Base-by-base conservation (phyloP, 2,329 filamentous ascomycete genomes). In the Cercospora zeae-maydis region DNA sequence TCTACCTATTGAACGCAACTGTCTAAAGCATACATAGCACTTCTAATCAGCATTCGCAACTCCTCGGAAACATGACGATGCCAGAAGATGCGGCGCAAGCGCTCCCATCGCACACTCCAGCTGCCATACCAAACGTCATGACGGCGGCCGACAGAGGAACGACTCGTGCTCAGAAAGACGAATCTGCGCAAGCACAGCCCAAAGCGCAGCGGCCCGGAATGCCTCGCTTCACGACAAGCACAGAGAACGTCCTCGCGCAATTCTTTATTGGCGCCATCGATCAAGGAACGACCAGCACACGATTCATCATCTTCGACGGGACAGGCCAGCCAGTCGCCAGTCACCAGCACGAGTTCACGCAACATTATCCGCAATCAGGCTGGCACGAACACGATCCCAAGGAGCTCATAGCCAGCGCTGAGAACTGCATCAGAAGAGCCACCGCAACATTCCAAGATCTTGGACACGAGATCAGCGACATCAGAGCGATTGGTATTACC, bases 371-470 rank as follows among this genome's bases (percentile, higher is more conserved):
- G 16, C 83, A 92, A 65, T 88, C 92, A 67, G 93, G 93, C 76
- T 96, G 91, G 91, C 91, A 96, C 76, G 92, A 96, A 75, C 92
- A 96, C 73, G 88, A 96, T 71, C 91, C 92, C 2, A 78, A 85
- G 54, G 90, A 92, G 73, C 84, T 96, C 57, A 81, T 96, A 53
- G 79, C 81, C 58, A 89, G 91, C 1, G 91, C 93, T 33, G 85
- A 91, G 72, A 83, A 83, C 66, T 96, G 92, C 77, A 92, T 96
- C 69, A 88, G 91, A 69, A 85, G 86, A 67, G 90, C 90, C 0
- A 85, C 88, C 62, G 84, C 86, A 71, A 80, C 88, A 37, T 96
- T 96, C 78, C 77, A 85, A 52, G 81, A 84, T 14, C 80, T 86
- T 61, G 91, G 92, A 63, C 84, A 92, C 77, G 81, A 83, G 16